Evolutionary conservation across 768 basidiomycete genomes (phyloP), one percentile per base, ranked within the genome.

Genomic region (Tylopilus vinaceipallidus): DNA sequence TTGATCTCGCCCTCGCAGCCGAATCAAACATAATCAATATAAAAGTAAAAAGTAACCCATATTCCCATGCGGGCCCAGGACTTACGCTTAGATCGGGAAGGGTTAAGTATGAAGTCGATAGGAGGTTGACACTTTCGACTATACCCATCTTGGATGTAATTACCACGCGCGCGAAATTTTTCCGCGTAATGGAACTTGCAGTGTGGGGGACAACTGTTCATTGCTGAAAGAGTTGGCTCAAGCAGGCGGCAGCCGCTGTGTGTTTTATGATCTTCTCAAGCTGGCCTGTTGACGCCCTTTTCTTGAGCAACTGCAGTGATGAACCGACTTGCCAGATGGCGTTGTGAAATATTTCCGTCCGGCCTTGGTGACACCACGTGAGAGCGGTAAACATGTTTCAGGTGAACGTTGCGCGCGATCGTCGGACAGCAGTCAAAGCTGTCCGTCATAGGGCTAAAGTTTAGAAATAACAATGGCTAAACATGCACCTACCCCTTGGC

Each of bases 41-140:
- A 53, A 35, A 26, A 30, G 22, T 7, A 27, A 24, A 36, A 24
- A 22, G 17, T 16, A 19, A 5, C 14, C 16, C 17, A n/a, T 32
- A 41, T 58, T 58, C 57, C 41, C 52, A 54, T 38, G 47, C 24
- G 29, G 17, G 29, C 13, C 23, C 13, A 6, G 16, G 22, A 23
- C 14, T 23, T 23, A 11, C 50, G 24, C 38, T 8, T 29, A 22
- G 27, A 8, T 13, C n/a, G 30, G 35, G 41, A 39, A 30, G n/a
- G n/a, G n/a, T n/a, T n/a, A n/a, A n/a, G n/a, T n/a, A n/a, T n/a
- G 27, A 16, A 26, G 37, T 34, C 33, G 32, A 33, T 27, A 9
- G 3, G 38, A 26, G 33, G 33, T 5, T 26, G 32, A 20, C 42
- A 53, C 29, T 42, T 52, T 37, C 17, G 37, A 50, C 17, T n/a